These are phyloP conservation scores for Lactifluus hygrophoroides DNA, from an alignment of 768 basidiomycete species.

Conservation along the genomic window DNA sequence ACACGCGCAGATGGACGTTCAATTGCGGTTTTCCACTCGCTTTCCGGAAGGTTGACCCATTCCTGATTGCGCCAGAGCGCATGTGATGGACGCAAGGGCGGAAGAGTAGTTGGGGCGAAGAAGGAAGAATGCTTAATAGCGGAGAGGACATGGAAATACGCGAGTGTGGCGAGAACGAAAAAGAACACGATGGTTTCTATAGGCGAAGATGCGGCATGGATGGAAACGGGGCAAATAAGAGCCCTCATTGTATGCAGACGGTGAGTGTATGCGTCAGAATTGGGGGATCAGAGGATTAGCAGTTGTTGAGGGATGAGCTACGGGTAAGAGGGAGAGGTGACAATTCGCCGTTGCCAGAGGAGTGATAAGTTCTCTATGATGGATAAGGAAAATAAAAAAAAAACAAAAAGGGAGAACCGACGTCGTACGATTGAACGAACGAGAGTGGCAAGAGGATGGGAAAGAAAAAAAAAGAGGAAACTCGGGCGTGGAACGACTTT, in stretches of 20 bases:
- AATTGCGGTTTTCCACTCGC: slow-evolving; percentile 38
- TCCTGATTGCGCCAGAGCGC: slow-evolving; percentile 44
- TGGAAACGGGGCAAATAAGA: slow-evolving; percentile 57
- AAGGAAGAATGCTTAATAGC: slow-evolving; percentile 86
- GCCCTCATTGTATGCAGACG: slow-evolving; percentile 41
- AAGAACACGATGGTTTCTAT: slow-evolving; percentile 89
- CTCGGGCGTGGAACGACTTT: slow-evolving; percentile 2
- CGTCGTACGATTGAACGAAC: slow-evolving; percentile 11
- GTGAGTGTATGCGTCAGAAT: background rate
- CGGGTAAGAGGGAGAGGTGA: background rate
- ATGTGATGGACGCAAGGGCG: slow-evolving; percentile 46
- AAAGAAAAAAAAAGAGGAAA: background rate
- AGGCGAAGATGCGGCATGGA: slow-evolving; percentile 64
- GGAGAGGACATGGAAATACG: slow-evolving; percentile 89
- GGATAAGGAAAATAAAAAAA: background rate
- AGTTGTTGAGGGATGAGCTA: background rate
- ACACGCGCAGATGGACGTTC: slow-evolving; percentile 25
- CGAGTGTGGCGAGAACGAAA: slow-evolving; percentile 82
- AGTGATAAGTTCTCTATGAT: slow-evolving; percentile 8
- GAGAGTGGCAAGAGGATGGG: background rate
- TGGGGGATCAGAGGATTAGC: slow-evolving; percentile 4
- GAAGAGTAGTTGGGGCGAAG: slow-evolving; percentile 47
- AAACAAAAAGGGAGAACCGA: background rate
- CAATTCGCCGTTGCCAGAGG: background rate
- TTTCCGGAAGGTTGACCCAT: slow-evolving; percentile 56